Evolutionary conservation across 805 yeast genomes (phyloP).

Genomic region (Kuraishia ogatae): DNA sequence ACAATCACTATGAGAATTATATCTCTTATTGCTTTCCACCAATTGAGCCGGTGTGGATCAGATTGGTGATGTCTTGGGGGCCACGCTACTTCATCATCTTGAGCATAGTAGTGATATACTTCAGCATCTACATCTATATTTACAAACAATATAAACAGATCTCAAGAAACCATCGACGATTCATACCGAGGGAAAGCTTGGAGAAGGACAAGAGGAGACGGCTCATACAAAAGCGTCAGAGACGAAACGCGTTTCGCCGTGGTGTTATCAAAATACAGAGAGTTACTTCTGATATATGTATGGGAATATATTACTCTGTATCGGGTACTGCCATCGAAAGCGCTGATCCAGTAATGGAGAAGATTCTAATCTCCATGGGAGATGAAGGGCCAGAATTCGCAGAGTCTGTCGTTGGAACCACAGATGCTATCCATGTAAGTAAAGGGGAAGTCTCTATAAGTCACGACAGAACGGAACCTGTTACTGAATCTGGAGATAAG

Average conservation of each 20-base stretch:
- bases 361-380: neutral
- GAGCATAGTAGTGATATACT: slow-evolving; percentile 10
- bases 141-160: slow-evolving; percentile 8
- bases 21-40: slow-evolving; percentile 11
- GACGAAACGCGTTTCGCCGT: neutral
- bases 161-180: neutral
- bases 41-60: slow-evolving; percentile 10
- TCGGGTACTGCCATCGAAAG: slow-evolving; percentile 7
- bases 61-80: slow-evolving; percentile 11
- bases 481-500: neutral
- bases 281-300: slow-evolving; percentile 3
- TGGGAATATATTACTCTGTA: slow-evolving; percentile 10
- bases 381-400: neutral
- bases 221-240: neutral
- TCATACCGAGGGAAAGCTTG: neutral
- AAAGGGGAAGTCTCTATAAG: neutral
- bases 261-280: neutral
- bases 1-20: slow-evolving; percentile 8
- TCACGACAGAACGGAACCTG: neutral
- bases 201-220: slow-evolving; percentile 7
- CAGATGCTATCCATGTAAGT: neutral
- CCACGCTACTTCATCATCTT: slow-evolving; percentile 7
- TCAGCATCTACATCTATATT: slow-evolving; percentile 11
- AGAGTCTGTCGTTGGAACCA: neutral
- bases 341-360: slow-evolving; percentile 4